Evolutionary conservation across 768 basidiomycete species (phyloP).

Genomic region (Serendipita sp.): DNA sequence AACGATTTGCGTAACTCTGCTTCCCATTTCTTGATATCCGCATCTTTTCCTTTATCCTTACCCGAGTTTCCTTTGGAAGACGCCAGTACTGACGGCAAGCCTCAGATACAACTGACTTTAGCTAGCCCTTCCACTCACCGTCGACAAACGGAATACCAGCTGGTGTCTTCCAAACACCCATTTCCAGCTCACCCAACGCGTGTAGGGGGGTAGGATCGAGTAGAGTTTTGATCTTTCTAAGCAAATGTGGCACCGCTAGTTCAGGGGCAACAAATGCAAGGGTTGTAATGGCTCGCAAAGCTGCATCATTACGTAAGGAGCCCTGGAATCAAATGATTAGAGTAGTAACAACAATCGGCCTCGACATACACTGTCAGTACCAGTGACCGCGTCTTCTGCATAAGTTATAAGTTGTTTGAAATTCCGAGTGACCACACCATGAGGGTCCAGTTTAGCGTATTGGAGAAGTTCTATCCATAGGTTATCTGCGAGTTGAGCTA

Average conservation of each 20-base stretch:
- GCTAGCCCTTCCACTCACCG: conserved; percentile 28
- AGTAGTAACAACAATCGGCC: background rate
- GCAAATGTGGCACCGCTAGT: conserved; percentile 46
- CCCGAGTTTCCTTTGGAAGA: conserved; percentile 35
- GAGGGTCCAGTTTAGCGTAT: conserved; percentile 12
- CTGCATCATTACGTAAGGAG: conserved; percentile 30
- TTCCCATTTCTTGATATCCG: conserved; percentile 90
- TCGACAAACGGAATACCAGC: conserved; percentile 69
- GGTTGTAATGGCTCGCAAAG: conserved; percentile 58
- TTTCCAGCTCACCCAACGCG: conserved; percentile 50
- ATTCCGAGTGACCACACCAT: conserved; percentile 37
- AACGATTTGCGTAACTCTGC: conserved; percentile 77
- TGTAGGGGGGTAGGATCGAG: conserved; percentile 45
- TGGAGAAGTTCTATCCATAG: background rate
- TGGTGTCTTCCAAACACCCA: conserved; percentile 76
- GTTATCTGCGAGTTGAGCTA: background rate
- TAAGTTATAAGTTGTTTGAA: conserved; percentile 6
- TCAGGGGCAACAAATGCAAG: conserved; percentile 67
- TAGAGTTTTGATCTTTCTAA: conserved; percentile 49
- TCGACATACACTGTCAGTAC: conserved; percentile 23
- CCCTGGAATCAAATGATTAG: background rate
- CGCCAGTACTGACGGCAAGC: conserved; percentile 36
- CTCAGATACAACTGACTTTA: background rate
- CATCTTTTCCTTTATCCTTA: conserved; percentile 64
- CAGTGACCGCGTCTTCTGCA: conserved; percentile 14